Conservation (phyloP, 352 stramenopile genomes). For the Vaucheria bursata region DNA sequence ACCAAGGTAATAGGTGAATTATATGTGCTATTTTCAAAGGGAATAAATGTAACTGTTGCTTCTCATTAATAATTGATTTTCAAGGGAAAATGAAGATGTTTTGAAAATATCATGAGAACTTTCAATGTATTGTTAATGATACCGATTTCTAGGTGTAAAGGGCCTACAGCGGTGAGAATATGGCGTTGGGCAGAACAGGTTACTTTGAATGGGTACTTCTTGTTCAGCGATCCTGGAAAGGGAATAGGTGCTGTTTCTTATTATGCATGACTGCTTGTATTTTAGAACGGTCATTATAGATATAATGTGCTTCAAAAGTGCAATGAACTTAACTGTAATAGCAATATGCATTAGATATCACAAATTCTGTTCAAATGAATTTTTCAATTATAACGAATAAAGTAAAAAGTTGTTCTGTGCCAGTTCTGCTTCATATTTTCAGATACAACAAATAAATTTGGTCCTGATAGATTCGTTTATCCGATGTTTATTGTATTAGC, state of each 20-base stretch:
- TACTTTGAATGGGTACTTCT: background rate
- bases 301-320: background rate
- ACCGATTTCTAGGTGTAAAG: background rate
- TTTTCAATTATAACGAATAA: conserved; percentile 1
- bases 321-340: background rate
- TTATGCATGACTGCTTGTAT: background rate
- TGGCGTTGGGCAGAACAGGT: background rate
- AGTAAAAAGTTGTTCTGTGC: conserved; percentile 8
- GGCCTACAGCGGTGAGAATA: background rate
- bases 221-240: background rate
- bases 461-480: background rate
- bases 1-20: too few species aligned
- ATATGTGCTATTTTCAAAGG: too few species aligned
- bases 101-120: too few species aligned
- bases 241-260: conserved; percentile 5
- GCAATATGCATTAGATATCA: background rate
- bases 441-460: background rate
- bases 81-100: too few species aligned
- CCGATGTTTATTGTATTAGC: background rate
- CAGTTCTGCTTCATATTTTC: background rate
- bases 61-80: too few species aligned
- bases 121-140: too few species aligned
- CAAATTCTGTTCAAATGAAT: background rate
- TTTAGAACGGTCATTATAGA: background rate
- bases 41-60: too few species aligned